phyloP scores from a whole-genome alignment of 179 eudicot genomes.

The Silene coronaria region DNA sequence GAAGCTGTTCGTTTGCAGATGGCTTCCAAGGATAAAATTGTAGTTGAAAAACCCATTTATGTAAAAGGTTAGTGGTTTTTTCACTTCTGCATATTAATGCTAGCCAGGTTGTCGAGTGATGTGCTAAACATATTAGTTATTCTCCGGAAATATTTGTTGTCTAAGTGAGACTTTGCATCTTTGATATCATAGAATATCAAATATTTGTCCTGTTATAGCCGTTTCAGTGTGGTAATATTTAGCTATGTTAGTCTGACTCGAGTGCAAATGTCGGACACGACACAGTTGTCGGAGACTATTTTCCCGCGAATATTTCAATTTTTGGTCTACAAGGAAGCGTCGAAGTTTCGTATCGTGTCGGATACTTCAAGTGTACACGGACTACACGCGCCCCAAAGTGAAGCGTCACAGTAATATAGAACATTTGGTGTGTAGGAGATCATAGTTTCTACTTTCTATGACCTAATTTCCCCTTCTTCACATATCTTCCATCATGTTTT shows the following conservation, averaged over 20 bases:
- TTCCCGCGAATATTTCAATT: too few relatives aligned
- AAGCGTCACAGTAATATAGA: too few relatives aligned
- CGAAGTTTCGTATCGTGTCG: too few relatives aligned
- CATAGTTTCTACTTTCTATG: not conserved
- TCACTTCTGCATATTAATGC: not conserved
- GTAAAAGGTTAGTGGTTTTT: conserved; percentile 63
- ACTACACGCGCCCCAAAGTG: too few relatives aligned
- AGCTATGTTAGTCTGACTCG: too few relatives aligned
- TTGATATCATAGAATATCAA: not conserved
- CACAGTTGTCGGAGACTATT: too few relatives aligned
- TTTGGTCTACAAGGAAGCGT: too few relatives aligned
- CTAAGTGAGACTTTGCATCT: not conserved
- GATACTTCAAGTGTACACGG: too few relatives aligned
- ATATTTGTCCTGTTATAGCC: not conserved
- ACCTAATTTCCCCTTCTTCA: not conserved
- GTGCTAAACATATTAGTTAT: not conserved
- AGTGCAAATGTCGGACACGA: too few relatives aligned
- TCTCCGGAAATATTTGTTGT: not conserved
- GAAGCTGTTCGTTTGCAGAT: conserved; percentile 92
- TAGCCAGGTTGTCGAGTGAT: not conserved
- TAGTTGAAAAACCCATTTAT: conserved; percentile 76
- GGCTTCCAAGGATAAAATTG: conserved; percentile 92
- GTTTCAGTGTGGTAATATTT: too few relatives aligned
- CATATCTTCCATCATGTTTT: not conserved
- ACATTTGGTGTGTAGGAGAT: too few relatives aligned